Conservation (phyloP, 2,329 filamentous ascomycete genomes). For the Aspergillaceae sp. region DNA sequence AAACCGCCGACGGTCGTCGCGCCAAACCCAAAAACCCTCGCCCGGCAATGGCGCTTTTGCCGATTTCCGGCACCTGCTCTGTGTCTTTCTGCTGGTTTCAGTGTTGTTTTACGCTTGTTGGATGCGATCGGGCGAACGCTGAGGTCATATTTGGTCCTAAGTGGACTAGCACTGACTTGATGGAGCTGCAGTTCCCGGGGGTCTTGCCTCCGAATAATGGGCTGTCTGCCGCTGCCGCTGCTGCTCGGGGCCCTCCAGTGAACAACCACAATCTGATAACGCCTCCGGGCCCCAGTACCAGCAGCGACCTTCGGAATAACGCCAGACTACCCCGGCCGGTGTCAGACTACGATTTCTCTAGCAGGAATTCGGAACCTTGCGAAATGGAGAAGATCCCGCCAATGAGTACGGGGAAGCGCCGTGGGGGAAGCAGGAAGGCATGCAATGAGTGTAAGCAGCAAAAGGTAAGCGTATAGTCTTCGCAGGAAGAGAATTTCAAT, state of each 20-base stretch:
- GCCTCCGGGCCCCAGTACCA: conserved; percentile 15
- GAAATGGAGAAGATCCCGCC: conserved; percentile 35
- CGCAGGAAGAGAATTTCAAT: too few relatives aligned
- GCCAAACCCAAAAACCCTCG: neutral
- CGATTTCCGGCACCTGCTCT: conserved; percentile 30
- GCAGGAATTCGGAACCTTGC: conserved; percentile 25
- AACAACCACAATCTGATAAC: conserved; percentile 14
- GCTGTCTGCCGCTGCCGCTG: conserved; percentile 9
- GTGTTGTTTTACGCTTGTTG: conserved; percentile 12
- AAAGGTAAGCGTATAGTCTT: conserved; percentile 42
- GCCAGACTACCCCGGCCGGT: conserved; percentile 23
- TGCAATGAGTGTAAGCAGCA: conserved; percentile 62
- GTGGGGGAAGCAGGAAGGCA: conserved; percentile 41
- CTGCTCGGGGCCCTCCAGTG: conserved; percentile 4
- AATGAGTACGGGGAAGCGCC: conserved; percentile 39
- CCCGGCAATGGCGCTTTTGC: conserved; percentile 20
- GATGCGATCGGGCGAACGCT: conserved; percentile 20
- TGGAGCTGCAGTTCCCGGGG: conserved; percentile 30
- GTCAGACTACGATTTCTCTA: conserved; percentile 21
- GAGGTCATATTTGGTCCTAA: conserved; percentile 11
- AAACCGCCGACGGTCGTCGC: conserved; percentile 21
- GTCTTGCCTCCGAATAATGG: conserved; percentile 25
- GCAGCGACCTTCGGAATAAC: conserved; percentile 27
- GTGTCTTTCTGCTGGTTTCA: conserved; percentile 8
- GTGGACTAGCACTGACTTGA: conserved; percentile 7